Evolutionary conservation across 805 yeast genomes (phyloP).

Genomic region (Jamesozyma lodderae): DNA sequence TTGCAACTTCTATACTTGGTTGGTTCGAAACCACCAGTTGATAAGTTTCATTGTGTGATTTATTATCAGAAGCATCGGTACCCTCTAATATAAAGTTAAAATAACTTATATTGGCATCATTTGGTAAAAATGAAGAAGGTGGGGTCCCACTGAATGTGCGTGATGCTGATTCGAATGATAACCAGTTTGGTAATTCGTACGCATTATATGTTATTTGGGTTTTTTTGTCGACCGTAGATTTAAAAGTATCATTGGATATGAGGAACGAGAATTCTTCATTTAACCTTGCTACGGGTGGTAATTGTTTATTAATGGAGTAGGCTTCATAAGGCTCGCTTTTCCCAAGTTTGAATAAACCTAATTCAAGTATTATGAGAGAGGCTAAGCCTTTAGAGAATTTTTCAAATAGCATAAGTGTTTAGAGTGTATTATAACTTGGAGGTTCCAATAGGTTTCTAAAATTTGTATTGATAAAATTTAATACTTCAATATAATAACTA

Average conservation of each 20-base stretch:
- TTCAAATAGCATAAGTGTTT: too few relatives aligned
- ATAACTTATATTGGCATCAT: constrained; percentile 35
- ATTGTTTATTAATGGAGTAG: constrained; percentile 46
- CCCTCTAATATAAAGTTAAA: constrained; percentile 53
- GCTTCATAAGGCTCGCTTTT: constrained; percentile 24
- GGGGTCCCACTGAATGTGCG: constrained; percentile 69
- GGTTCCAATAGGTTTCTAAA: too few relatives aligned
- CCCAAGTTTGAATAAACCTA: background rate
- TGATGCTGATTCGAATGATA: constrained; percentile 53
- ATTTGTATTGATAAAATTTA: too few relatives aligned
- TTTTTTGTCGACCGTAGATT: constrained; percentile 34
- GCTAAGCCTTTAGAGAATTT: background rate
- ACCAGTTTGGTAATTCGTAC: constrained; percentile 64
- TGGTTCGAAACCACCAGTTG: constrained; percentile 50
- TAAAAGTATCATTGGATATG: constrained; percentile 62
- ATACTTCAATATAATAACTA: too few relatives aligned
- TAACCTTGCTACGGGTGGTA: constrained; percentile 80
- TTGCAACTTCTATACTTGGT: constrained; percentile 37
- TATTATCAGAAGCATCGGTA: constrained; percentile 45
- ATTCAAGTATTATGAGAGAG: background rate
- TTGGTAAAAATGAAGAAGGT: constrained; percentile 14
- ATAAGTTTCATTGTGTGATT: constrained; percentile 40
- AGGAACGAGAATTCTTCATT: constrained; percentile 53
- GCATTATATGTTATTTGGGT: constrained; percentile 46
- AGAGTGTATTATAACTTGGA: too few relatives aligned